phyloP scores from a whole-genome alignment of 148 eudicot genomes.

The Diospyros kaki region DNA sequence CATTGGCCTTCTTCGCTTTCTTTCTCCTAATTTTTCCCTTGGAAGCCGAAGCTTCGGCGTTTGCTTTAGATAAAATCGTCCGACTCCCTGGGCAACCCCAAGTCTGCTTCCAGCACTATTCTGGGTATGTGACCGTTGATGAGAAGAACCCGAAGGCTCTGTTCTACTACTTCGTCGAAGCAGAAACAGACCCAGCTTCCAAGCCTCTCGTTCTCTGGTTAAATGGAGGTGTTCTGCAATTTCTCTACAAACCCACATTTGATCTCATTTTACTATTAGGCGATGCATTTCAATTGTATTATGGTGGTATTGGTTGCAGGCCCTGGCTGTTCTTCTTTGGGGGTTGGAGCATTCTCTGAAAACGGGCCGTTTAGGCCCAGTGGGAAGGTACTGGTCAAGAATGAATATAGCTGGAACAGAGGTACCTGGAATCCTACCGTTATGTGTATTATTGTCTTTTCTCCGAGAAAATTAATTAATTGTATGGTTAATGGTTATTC shows the following conservation, averaged over 20 bases:
- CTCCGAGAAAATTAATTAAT: too few species aligned
- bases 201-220: constrained; percentile 32
- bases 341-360: constrained; percentile 30
- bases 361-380: constrained; percentile 30
- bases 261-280: not conserved
- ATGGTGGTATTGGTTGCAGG: constrained; percentile 13
- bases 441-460: too few species aligned
- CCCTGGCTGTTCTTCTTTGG: constrained; percentile 31
- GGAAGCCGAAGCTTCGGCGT: constrained; percentile 4
- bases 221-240: constrained; percentile 22
- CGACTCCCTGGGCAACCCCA: constrained; percentile 25
- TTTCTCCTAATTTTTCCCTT: not conserved
- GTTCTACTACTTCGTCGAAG: constrained; percentile 31
- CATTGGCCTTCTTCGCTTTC: constrained; percentile 6
- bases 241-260: constrained; percentile 7
- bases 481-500: not conserved
- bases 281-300: too few species aligned
- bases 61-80: constrained; percentile 14
- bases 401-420: constrained; percentile 29
- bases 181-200: constrained; percentile 20
- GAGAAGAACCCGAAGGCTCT: constrained; percentile 19
- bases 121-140: constrained; percentile 28
- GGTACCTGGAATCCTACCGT: constrained; percentile 1
- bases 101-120: constrained; percentile 20
- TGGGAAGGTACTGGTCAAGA: constrained; percentile 19